phyloP scores from a whole-genome alignment of 768 basidiomycete species.

The Russula earlei region DNA sequence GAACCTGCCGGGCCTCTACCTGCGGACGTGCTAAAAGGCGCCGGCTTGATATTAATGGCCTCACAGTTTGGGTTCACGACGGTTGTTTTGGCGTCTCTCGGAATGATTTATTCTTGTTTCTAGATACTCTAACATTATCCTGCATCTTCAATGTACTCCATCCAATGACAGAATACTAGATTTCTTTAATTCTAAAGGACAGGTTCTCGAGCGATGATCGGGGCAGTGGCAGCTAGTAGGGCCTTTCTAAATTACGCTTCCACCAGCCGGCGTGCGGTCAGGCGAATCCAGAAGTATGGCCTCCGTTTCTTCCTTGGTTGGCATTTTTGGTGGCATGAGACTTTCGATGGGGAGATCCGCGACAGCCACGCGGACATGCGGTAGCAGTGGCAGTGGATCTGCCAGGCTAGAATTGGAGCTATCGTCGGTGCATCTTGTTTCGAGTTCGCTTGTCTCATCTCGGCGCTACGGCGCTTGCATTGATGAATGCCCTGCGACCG shows the following conservation, averaged over 20 bases:
- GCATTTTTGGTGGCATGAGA: slow-evolving; percentile 67
- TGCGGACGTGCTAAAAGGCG: background rate
- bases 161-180: no score
- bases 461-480: slow-evolving; percentile 32
- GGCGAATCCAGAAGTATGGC: slow-evolving; percentile 59
- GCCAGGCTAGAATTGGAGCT: slow-evolving; percentile 4
- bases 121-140: no score
- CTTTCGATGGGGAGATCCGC: slow-evolving; percentile 67
- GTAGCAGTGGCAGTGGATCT: slow-evolving; percentile 23
- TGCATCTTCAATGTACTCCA: background rate
- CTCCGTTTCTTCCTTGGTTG: slow-evolving; percentile 73
- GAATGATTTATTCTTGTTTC: no score
- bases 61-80: slow-evolving; percentile 8
- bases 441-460: slow-evolving; percentile 26
- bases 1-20: no score
- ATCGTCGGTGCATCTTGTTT: slow-evolving; percentile 21
- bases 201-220: background rate
- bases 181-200: background rate
- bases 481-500: slow-evolving; percentile 48
- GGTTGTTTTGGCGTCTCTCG: background rate
- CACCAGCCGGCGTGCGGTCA: slow-evolving; percentile 72
- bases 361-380: slow-evolving; percentile 48
- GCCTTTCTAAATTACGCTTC: slow-evolving; percentile 72
- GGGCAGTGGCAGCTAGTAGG: slow-evolving; percentile 1
- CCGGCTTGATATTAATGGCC: background rate